A percentile compares a stretch with the other conserved stretches of the same genome.
Evolutionary conservation across 371 early-diverging fungal genomes (phyloP).

Genomic region (Chytridium lagenaria): DNA sequence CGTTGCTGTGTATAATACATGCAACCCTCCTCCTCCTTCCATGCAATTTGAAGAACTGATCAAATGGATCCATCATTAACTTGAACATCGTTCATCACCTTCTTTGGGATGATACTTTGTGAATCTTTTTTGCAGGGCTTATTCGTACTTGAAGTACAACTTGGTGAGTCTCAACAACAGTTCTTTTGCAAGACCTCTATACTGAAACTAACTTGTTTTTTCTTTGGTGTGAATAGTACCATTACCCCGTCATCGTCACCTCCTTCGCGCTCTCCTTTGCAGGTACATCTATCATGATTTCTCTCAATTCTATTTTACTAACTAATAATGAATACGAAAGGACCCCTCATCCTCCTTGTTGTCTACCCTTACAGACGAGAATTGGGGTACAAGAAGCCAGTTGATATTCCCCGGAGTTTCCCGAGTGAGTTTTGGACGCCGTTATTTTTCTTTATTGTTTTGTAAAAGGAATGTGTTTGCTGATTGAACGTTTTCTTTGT

Average conservation of each 20-base stretch:
- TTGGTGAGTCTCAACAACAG: neutral
- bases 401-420: slow-evolving; percentile 42
- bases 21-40: no score
- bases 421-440: slow-evolving; percentile 37
- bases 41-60: no score
- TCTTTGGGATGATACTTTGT: no score
- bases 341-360: slow-evolving; percentile 39
- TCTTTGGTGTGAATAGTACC: no score
- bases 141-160: slow-evolving; percentile 28
- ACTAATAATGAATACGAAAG: slow-evolving; percentile 11
- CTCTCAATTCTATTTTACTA: no score
- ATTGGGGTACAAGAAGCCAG: slow-evolving; percentile 44
- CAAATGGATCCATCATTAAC: no score
- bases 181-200: neutral
- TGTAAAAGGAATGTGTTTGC: no score
- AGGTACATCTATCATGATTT: no score
- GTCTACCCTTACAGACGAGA: slow-evolving; percentile 48
- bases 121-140: slow-evolving; percentile 15
- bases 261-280: slow-evolving; percentile 25
- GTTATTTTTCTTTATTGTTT: neutral
- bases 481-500: no score
- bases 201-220: no score
- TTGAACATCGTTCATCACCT: no score
- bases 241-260: slow-evolving; percentile 34
- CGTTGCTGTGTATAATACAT: no score